Base-by-base conservation (phyloP, 2,329 filamentous ascomycete species). In the Fusarium begoniae region DNA sequence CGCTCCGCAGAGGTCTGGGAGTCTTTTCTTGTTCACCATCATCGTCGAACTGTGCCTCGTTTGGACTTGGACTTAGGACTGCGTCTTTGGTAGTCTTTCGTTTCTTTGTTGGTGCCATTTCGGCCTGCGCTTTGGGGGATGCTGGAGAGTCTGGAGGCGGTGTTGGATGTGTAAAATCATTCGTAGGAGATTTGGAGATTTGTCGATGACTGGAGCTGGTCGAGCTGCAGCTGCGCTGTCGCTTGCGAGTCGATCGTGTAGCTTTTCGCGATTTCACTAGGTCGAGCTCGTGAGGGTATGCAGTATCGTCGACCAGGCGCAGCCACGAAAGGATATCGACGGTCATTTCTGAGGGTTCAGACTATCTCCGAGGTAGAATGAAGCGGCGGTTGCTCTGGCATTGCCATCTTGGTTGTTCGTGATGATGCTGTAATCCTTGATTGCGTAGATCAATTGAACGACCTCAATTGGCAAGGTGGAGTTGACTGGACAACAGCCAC, bases 351-450 rank as follows among this genome's bases (percentile, higher is more conserved):
- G 15, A 14, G 20, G 11, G 6, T 9, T 30, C 1, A 24, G 5
- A 1, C 5, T 4, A 6, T 18, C 18, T 0, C 4, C 3, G 4
- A 4, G 37, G 8, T 0, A 41, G 0, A 2, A 14, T 3, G 17
- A 17, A n/a, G 20, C 26, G 15, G 13, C 2, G 6, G 28, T 1
- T 24, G 12, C 17, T 30, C 3, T 8, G 3, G 15, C 5, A 20
- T 24, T 14, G 8, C 3, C 43, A 56, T 63, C 6, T 30, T 17
- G n/a, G 13, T 5, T 11, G 11, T 28, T 45, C 5, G 14, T 3
- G 9, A 22, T 8, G 18, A 55, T 24, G 17, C 15, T 38, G 20
- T 18, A 10, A 5, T 37, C 17, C 14, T 20, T 11, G 50, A 15
- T 32, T 47, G 20, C 17, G 15, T 45, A 4, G 14, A n/a, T 5